These are phyloP conservation scores for Parsonsia alboflavescens DNA, from an alignment of 257 asterid species.

Conservation along the genomic window DNA sequence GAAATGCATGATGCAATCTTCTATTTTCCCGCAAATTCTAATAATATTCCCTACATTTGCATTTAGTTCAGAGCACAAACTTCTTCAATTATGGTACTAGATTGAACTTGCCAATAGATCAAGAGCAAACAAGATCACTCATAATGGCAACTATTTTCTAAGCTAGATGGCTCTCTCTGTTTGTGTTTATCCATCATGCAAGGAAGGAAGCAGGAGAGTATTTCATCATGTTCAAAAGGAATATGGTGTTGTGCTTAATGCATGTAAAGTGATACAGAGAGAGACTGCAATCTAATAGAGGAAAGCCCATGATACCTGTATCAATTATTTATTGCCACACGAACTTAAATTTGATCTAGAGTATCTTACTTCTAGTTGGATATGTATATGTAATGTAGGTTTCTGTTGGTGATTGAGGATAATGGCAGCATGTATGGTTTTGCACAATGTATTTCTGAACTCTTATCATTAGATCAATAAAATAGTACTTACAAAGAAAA, in stretches of 20 bases:
- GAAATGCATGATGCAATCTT: neutral
- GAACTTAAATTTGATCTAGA: neutral
- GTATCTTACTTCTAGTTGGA: neutral
- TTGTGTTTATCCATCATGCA: neutral
- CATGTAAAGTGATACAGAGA: neutral
- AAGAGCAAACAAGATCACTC: neutral
- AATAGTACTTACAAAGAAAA: neutral
- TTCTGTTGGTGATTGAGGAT: neutral
- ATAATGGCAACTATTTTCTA: neutral
- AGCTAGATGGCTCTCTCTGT: neutral
- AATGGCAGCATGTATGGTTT: neutral
- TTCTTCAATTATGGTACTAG: neutral
- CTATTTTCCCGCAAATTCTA: neutral
- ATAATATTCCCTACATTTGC: neutral
- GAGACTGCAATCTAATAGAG: neutral
- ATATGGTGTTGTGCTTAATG: neutral
- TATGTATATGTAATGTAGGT: neutral
- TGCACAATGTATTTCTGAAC: neutral
- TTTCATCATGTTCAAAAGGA: neutral
- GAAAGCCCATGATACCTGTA: neutral
- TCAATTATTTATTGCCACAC: neutral
- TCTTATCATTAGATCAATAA: neutral
- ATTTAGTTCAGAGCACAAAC: neutral
- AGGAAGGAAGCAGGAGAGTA: neutral
- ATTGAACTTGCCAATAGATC: neutral